phyloP scores from a whole-genome alignment of 106 monocot species.

The Vanilla planifolia region DNA sequence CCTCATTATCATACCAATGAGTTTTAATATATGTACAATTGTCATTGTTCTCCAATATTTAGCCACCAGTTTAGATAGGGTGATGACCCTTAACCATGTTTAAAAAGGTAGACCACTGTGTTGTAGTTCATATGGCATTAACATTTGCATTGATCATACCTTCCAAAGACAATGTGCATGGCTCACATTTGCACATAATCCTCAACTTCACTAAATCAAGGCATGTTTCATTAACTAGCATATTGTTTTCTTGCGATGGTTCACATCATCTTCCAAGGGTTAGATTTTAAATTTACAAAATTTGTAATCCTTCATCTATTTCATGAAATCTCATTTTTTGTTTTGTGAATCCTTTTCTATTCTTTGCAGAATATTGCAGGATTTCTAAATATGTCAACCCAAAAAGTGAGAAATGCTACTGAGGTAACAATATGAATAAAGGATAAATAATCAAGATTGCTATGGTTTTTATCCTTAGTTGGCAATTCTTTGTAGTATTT shows the following conservation, averaged over 20 bases:
- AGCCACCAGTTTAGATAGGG: no score
- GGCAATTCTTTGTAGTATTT: constrained; percentile 9
- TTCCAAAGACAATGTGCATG: no score
- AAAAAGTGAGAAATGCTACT: constrained; percentile 90
- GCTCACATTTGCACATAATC: no score
- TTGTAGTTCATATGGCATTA: no score
- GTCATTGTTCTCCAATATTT: no score
- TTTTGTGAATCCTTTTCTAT: constrained; percentile 5
- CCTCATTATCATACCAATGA: not conserved
- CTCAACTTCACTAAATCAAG: no score
- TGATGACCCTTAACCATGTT: no score
- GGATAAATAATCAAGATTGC: not conserved
- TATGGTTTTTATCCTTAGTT: not conserved
- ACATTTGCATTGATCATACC: no score
- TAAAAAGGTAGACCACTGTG: no score
- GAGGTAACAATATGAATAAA: constrained; percentile 46
- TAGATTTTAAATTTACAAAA: not conserved
- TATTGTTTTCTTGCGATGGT: constrained; percentile 1
- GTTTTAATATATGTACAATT: no score
- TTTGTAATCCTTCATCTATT: not conserved
- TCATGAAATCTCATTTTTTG: not conserved
- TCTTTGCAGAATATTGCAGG: constrained; percentile 72
- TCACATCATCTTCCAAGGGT: no score
- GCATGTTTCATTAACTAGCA: not conserved
- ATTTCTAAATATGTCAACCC: constrained; percentile 67